Percentiles rank a stretch among this genome's conserved stretches.
Conservation (phyloP, 192 early-diverging fungal genomes). For the Gaertneriomyces sp. region DNA sequence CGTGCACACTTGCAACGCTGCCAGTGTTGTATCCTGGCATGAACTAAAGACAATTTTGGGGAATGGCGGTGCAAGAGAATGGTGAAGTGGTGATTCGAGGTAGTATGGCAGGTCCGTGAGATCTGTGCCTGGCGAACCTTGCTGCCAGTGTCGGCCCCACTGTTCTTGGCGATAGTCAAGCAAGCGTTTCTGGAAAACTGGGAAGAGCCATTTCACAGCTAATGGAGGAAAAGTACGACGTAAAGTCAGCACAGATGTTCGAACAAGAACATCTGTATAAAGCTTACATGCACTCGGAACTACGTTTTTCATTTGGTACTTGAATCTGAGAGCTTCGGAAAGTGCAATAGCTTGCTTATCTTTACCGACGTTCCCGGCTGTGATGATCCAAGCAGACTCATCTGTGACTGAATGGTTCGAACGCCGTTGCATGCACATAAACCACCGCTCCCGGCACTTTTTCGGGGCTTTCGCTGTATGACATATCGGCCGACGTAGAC, state of each 20-base stretch:
- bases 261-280: not conserved
- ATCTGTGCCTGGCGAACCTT: not conserved
- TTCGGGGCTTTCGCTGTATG: too few relatives aligned
- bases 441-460: too few relatives aligned
- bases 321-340: conserved; percentile 2
- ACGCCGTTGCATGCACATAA: too few relatives aligned
- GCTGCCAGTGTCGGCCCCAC: not conserved
- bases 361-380: conserved; percentile 10
- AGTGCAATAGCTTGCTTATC: conserved; percentile 29
- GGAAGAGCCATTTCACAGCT: conserved; percentile 32
- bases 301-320: conserved; percentile 16
- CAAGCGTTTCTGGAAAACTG: conserved; percentile 29
- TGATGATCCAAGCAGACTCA: conserved; percentile 24
- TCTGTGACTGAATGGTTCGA: too few relatives aligned
- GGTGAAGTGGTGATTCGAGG: conserved; percentile 16
- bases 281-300: conserved; percentile 17
- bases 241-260: not conserved
- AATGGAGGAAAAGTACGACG: too few relatives aligned
- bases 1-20: conserved; percentile 16
- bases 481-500: too few relatives aligned
- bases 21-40: conserved; percentile 26
- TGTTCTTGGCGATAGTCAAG: conserved; percentile 14
- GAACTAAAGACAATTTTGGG: conserved; percentile 17
- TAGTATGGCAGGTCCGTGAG: conserved; percentile 24
- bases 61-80: conserved; percentile 17